Evolutionary conservation across 2,329 filamentous ascomycete species (phyloP), one percentile per base, ranked within the genome.

Genomic region (Cercospora zeae-maydis): DNA sequence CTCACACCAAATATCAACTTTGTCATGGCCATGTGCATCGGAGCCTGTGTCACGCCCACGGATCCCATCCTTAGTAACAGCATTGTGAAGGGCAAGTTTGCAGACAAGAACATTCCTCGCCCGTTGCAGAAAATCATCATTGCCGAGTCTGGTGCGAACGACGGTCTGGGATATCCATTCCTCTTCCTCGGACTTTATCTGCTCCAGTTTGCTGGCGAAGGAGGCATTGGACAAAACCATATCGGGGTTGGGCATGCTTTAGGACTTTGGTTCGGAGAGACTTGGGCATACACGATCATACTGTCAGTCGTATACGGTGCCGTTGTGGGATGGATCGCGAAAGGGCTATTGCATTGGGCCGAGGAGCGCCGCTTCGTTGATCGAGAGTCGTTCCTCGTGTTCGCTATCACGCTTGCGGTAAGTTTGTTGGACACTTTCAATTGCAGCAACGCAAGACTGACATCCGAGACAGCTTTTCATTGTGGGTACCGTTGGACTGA

Each of bases 81-180:
- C 2, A 96, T 96, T 62, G 91, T 96, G 51, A 96, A 96, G 79
- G 92, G 92, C 33, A 93, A 91, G 70, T 97, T 96, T 73, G 93
- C 93, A 0, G 92, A 96, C 72, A 89, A 92, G 71, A 95, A 96
- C 73, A 88, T 96, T 16, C 92, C 93, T 0, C 88, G 87, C 62
- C 84, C 88, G 30, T 79, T 97, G 54, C 92, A 96, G 78, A 87
- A 89, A 67, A 91, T 81, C 63, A 80, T 80, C 63, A 78, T 79
- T 63, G 80, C 78, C 37, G 92, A 97, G 78, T 92, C 90, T 0
- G 93, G 92, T 1, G 90, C 91, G 1, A 96, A 96, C 71, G 92
- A 96, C 76, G 92, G 93, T 0, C 81, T 93, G 36, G 92, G 92
- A 0, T 96, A 96, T 70, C 92, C 92, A 0, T 96, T 96, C 70